Conservation (phyloP, 768 basidiomycete species). For the Dioszegia aurantiaca region DNA sequence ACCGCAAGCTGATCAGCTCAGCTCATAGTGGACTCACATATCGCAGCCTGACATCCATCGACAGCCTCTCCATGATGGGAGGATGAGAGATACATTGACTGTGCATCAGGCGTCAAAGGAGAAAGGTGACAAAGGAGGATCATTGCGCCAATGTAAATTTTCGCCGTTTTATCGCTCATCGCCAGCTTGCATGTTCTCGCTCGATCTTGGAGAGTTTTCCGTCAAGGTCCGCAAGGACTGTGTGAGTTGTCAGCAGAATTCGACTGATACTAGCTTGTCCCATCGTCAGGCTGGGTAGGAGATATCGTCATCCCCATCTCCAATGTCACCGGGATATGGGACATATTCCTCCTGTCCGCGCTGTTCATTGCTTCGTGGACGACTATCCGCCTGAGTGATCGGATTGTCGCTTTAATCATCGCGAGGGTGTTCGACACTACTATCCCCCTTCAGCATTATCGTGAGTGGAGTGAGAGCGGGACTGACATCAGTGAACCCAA, state of each 20-base stretch:
- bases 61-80: conserved; percentile 4
- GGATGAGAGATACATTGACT: no score
- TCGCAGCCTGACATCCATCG: conserved; percentile 2
- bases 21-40: conserved; percentile 5
- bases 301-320: conserved; percentile 20
- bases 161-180: no score
- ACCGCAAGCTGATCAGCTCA: conserved; percentile 15
- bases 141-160: no score
- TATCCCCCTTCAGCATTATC: conserved; percentile 25
- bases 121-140: conserved; percentile 3
- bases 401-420: conserved; percentile 17
- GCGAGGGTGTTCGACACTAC: conserved; percentile 24
- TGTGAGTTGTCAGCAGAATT: neutral
- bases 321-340: conserved; percentile 22
- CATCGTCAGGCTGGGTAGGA: conserved; percentile 26
- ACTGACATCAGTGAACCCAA: neutral
- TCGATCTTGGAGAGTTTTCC: neutral
- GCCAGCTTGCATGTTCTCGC: neutral
- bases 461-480: conserved; percentile 9
- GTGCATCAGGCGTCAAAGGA: no score
- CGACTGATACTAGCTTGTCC: conserved; percentile 22
- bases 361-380: conserved; percentile 22
- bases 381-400: conserved; percentile 13
- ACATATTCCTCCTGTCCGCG: conserved; percentile 17
- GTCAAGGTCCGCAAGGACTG: conserved; percentile 1